Evolutionary conservation across 306 rosid species (phyloP).

Genomic region (Medicago ruthenica): DNA sequence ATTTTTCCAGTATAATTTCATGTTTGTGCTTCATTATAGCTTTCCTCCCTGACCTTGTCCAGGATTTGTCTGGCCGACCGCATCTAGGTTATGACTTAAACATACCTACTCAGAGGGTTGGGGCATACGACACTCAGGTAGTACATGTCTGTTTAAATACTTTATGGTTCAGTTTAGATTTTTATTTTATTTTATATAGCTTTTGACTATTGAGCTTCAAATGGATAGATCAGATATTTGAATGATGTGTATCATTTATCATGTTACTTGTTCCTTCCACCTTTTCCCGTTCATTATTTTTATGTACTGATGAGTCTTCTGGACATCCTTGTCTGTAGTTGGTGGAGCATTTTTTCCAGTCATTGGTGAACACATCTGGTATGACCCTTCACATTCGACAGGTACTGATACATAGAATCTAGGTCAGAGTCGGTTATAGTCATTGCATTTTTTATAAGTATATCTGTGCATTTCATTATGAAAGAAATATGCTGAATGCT

Average conservation of each 20-base stretch:
- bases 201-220: slow-evolving; percentile 19
- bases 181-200: slow-evolving; percentile 32
- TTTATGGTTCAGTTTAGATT: slow-evolving; percentile 8
- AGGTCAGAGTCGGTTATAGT: slow-evolving; percentile 25
- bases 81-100: slow-evolving; percentile 77
- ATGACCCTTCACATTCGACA: slow-evolving; percentile 96
- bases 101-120: slow-evolving; percentile 89
- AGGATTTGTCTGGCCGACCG: slow-evolving; percentile 99
- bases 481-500: background rate
- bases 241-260: background rate
- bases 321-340: slow-evolving; percentile 54
- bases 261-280: background rate
- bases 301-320: background rate
- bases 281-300: background rate
- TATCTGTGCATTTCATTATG: slow-evolving; percentile 22
- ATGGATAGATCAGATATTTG: slow-evolving; percentile 11
- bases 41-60: slow-evolving; percentile 39
- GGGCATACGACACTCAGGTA: slow-evolving; percentile 96
- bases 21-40: slow-evolving; percentile 2
- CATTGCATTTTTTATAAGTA: slow-evolving; percentile 29
- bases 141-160: slow-evolving; percentile 30
- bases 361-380: slow-evolving; percentile 93
- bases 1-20: background rate
- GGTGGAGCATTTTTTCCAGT: slow-evolving; percentile 99
- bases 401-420: slow-evolving; percentile 56